Base-by-base conservation (phyloP, 495 filamentous ascomycete species). In the Penicillium egyptiacum region DNA sequence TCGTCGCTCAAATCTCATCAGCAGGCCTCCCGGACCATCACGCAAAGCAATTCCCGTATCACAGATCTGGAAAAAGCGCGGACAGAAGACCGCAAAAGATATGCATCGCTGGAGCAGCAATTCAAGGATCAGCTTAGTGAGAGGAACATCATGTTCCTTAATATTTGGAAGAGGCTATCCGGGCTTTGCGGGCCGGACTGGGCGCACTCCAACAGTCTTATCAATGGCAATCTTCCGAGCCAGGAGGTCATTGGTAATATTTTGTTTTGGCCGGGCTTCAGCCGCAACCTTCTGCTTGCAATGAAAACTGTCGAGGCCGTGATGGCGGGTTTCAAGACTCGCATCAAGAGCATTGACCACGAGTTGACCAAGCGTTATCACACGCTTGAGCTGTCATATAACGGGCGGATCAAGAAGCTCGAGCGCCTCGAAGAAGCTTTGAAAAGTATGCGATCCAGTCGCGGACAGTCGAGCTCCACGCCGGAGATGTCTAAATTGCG, bases 361-460 rank as follows among this genome's bases (percentile, higher is more conserved):
- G 89, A 95, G 46, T 76, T 98, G 14, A 89, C 85, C 82, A 89
- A 90, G 61, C 91, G 97, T 60, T 98, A 96, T 64, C 88, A 96
- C 54, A 83, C 83, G 2, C 81, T 98, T 20, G 92, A 97, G 73
- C 85, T 85, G 58, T 87, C 84, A 23, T 84, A 96, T 40, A 87
- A 91, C 53, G 70, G 84, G 22, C 86, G 92, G 22, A 83, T 87
- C 62, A 92, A 93, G 70, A 88, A 89, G 56, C 79, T 98, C n/a
- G 94, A 98, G 37, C 83, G 88, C 2, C 78, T 98, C 1, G 94
- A 98, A 70, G 81, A 83, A 19, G 79, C 89, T 3, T 83, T 92
- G 19, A 81, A 77, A 57, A 78, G 70, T 43, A 67, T 80, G 55
- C 70, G 74, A n/a, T 64, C 71, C 17, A 68, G 70, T 56, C 67